Base-by-base conservation (phyloP, 2,329 filamentous ascomycete species). In the Talaromyces sp. region DNA sequence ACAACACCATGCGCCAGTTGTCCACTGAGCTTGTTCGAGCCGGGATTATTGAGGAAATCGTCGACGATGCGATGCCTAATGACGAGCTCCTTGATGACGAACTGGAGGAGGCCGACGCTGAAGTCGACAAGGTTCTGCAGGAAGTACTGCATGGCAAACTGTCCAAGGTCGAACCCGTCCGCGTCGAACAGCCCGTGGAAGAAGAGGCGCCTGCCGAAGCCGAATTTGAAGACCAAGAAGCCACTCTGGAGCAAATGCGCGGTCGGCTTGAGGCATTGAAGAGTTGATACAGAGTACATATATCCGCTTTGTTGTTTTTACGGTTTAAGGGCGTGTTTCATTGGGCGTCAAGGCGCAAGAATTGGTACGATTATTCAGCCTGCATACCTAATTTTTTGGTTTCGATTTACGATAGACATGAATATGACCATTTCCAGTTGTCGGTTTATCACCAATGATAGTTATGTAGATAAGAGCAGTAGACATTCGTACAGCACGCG, bases 41-140 rank as follows among this genome's bases (percentile, higher is more conserved):
- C 2, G 95, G 93, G 17, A 93, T 99, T 66, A 96, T 98, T 63
- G 93, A 98, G 81, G 95, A 99, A 80, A 97, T 98, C 90, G 87
- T 96, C 4, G 90, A 88, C 55, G 93, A 98, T 73, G 87, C 84
- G 51, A 79, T 98, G 66, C 91, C 92, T n/a, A 81, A 85, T 64
- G 84, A 88, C 66, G 88, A 92, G 61, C 77, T 88, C 57, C 80
- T 91, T 57, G 87, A 89, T 67, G 81, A 85, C 58, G 85, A 91
- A 62, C 86, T 90, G 62, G 91, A 87, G 62, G 91, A 93, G 69
- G 90, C 88, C 6, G 88, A 91, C 74, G 87, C 84, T 22, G 93
- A 98, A 81, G 91, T 98, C 10, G 93, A 98, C 71, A 96, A 93
- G 82, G 88, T 98, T 13, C 81, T 99, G 28, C 88, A 91, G 2